Evolutionary conservation across 2,329 filamentous ascomycete genomes (phyloP).

Genomic region (Nothophoma quercina): DNA sequence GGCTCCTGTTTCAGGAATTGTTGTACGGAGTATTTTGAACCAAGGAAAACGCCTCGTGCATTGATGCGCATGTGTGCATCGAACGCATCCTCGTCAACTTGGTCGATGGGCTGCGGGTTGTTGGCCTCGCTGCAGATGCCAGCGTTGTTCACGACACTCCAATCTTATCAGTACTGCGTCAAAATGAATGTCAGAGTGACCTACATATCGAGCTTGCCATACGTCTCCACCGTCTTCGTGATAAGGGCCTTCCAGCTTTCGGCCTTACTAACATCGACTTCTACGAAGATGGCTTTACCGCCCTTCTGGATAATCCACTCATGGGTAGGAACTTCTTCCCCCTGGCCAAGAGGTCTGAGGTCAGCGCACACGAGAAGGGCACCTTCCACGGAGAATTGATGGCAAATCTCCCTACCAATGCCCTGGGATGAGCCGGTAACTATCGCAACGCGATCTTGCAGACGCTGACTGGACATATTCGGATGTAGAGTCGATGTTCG

Average conservation of each 20-base stretch:
- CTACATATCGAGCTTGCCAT: slow-evolving; percentile 45
- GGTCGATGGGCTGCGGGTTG: slow-evolving; percentile 35
- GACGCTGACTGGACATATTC: slow-evolving; percentile 15
- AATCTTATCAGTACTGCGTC: neutral
- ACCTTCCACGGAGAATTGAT: slow-evolving; percentile 17
- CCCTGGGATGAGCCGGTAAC: slow-evolving; percentile 40
- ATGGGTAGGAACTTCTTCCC: slow-evolving; percentile 20
- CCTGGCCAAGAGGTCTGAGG: slow-evolving; percentile 8
- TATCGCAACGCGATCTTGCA: slow-evolving; percentile 31
- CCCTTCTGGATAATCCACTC: slow-evolving; percentile 30
- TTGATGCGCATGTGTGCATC: slow-evolving; percentile 50
- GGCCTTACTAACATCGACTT: slow-evolving; percentile 42
- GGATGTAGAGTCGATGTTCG: too few species aligned
- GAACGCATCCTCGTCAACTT: slow-evolving; percentile 43
- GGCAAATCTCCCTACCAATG: slow-evolving; percentile 35
- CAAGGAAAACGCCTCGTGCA: slow-evolving; percentile 49
- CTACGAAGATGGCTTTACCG: slow-evolving; percentile 35
- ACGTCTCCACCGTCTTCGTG: slow-evolving; percentile 33
- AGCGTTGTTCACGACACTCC: slow-evolving; percentile 47
- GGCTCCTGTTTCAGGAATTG: slow-evolving; percentile 50
- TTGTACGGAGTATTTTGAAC: slow-evolving; percentile 48
- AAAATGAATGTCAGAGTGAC: slow-evolving; percentile 21
- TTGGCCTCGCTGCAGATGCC: slow-evolving; percentile 42
- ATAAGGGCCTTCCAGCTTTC: slow-evolving; percentile 34
- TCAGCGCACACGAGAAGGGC: slow-evolving; percentile 18